phyloP scores from a whole-genome alignment of 257 asterid genomes.

The Rehmannia glutinosa region DNA sequence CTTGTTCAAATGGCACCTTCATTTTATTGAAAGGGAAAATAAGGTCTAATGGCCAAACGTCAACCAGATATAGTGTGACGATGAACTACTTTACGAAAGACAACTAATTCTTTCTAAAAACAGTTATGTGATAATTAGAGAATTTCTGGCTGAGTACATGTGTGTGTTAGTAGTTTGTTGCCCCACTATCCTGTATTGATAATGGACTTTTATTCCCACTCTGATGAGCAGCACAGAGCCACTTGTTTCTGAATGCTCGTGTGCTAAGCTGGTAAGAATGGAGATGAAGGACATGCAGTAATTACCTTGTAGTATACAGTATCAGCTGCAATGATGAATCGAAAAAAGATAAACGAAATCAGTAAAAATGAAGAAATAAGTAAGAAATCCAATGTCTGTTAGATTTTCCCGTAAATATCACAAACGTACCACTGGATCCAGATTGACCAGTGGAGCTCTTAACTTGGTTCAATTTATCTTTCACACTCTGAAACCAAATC shows the following conservation, averaged over 20 bases:
- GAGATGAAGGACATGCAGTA: constrained; percentile 18
- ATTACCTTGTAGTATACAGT: constrained; percentile 77
- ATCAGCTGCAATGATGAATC: constrained; percentile 56
- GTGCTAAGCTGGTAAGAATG: background rate
- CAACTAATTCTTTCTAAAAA: background rate
- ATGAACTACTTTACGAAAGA: background rate
- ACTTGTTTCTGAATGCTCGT: constrained; percentile 11
- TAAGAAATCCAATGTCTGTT: background rate
- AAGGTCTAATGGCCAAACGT: constrained; percentile 11
- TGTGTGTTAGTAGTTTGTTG: background rate
- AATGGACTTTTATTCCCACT: constrained; percentile 14
- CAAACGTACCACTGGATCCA: constrained; percentile 44
- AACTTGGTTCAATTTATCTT: constrained; percentile 78
- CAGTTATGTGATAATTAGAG: background rate
- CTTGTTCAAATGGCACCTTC: constrained; percentile 98
- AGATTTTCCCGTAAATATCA: background rate
- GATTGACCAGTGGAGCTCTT: constrained; percentile 53
- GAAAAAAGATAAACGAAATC: background rate
- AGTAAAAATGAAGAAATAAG: constrained; percentile 8
- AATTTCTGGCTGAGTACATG: background rate
- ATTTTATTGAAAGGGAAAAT: constrained; percentile 15
- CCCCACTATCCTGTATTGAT: background rate
- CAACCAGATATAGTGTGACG: constrained; percentile 14
- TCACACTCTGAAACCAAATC: constrained; percentile 57
- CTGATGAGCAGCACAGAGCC: background rate